Conservation (phyloP, 345 rosid species). For the Luvunga scandens region DNA sequence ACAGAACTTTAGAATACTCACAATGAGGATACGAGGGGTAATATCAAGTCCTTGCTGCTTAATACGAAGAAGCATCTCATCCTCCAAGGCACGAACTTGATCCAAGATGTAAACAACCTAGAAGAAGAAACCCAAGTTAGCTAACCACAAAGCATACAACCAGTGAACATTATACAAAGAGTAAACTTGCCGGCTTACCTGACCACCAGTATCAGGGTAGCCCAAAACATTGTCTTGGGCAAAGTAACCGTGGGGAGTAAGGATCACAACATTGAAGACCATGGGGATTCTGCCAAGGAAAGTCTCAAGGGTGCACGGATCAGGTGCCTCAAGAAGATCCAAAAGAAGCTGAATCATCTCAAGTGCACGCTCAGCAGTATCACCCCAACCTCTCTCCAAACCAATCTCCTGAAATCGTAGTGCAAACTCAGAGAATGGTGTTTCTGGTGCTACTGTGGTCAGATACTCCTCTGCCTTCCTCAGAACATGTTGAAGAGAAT, state of each 20-base stretch:
- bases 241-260: slow-evolving; percentile 93
- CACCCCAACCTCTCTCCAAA: slow-evolving; percentile 94
- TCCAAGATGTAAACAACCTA: slow-evolving; percentile 95
- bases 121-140: neutral
- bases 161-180: neutral
- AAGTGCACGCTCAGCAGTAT: slow-evolving; percentile 70
- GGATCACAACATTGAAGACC: slow-evolving; percentile 93
- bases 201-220: slow-evolving; percentile 98
- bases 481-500: slow-evolving; percentile 62
- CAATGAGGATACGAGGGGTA: slow-evolving; percentile 83
- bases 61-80: slow-evolving; percentile 86
- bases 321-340: slow-evolving; percentile 98
- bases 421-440: slow-evolving; percentile 60
- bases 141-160: neutral
- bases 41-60: slow-evolving; percentile 89
- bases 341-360: slow-evolving; percentile 88
- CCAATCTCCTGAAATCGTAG: slow-evolving; percentile 90
- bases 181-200: slow-evolving; percentile 41
- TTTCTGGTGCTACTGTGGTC: slow-evolving; percentile 41
- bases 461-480: slow-evolving; percentile 92
- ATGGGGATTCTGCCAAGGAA: slow-evolving; percentile 86
- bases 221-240: slow-evolving; percentile 97
- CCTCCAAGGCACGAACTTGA: slow-evolving; percentile 95
- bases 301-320: slow-evolving; percentile 86
- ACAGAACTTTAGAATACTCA: slow-evolving; percentile 25